Evolutionary conservation across 179 eudicot genomes (phyloP).

Genomic region (Beta macrorhiza): DNA sequence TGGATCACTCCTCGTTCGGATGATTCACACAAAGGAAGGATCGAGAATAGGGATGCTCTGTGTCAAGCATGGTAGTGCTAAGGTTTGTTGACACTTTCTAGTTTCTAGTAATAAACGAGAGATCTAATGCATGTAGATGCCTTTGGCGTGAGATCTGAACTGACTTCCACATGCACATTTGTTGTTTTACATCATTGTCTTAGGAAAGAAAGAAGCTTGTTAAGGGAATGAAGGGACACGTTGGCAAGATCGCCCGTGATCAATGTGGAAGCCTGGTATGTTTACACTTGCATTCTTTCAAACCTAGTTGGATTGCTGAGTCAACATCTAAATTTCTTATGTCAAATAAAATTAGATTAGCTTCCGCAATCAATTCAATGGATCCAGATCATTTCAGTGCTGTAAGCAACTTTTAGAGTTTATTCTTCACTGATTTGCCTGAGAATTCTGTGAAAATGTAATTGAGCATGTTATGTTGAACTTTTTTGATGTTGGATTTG

Average conservation of each 20-base stretch:
- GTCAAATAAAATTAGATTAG: neutral
- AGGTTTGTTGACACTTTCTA: constrained; percentile 47
- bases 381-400: neutral
- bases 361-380: neutral
- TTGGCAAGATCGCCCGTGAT: constrained; percentile 72
- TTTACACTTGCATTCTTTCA: neutral
- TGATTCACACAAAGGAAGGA: constrained; percentile 87
- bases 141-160: neutral
- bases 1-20: constrained; percentile 74
- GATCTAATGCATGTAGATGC: constrained; percentile 6
- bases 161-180: constrained; percentile 17
- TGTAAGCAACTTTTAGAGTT: neutral
- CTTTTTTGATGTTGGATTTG: neutral
- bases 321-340: neutral
- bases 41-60: constrained; percentile 79
- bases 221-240: constrained; percentile 76
- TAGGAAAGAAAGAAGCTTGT: constrained; percentile 88
- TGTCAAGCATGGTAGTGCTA: constrained; percentile 85
- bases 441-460: neutral
- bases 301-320: neutral
- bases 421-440: neutral
- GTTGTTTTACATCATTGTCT: neutral
- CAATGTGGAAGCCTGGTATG: constrained; percentile 70
- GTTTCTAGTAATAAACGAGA: neutral
- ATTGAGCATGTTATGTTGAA: neutral